These are phyloP conservation scores for Scytalidium sp. DNA, from an alignment of 2,329 filamentous ascomycete species.

Conservation along the genomic window DNA sequence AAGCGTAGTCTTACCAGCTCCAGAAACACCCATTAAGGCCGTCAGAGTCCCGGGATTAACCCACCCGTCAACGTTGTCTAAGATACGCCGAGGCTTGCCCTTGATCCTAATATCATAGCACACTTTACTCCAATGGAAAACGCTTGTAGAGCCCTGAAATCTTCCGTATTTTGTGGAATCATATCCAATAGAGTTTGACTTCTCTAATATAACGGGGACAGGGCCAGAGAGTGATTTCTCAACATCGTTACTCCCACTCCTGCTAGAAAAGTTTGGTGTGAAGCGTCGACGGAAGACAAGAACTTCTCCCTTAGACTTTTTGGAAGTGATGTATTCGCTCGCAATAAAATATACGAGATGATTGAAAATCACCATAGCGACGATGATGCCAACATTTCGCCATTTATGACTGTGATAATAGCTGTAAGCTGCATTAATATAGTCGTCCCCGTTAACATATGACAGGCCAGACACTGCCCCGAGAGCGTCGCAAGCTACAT, in stretches of 20 bases:
- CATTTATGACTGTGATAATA: conserved; percentile 47
- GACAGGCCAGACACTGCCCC: conserved; percentile 52
- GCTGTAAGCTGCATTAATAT: conserved; percentile 50
- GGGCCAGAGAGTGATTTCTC: background rate
- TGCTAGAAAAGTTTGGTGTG: conserved; percentile 14
- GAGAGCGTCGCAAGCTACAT: conserved; percentile 47
- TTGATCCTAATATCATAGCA: conserved; percentile 79
- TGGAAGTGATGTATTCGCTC: conserved; percentile 61
- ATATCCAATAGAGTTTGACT: background rate
- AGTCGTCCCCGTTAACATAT: conserved; percentile 56
- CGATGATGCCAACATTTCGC: conserved; percentile 64
- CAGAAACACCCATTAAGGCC: conserved; percentile 67
- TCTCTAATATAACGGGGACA: background rate
- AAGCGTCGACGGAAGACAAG: conserved; percentile 68
- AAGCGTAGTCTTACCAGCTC: conserved; percentile 86
- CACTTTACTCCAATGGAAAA: conserved; percentile 33
- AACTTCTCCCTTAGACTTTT: conserved; percentile 73
- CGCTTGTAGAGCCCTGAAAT: conserved; percentile 30
- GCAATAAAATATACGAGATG: conserved; percentile 58
- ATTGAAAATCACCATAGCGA: conserved; percentile 64
- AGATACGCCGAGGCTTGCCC: conserved; percentile 57
- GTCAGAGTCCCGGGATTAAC: conserved; percentile 70
- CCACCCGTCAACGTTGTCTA: conserved; percentile 70
- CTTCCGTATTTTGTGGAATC: conserved; percentile 60
- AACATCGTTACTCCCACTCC: conserved; percentile 5